Evolutionary conservation across 768 basidiomycete species (phyloP), one percentile per base, ranked within the genome.

Genomic region (Trametes cingulata): DNA sequence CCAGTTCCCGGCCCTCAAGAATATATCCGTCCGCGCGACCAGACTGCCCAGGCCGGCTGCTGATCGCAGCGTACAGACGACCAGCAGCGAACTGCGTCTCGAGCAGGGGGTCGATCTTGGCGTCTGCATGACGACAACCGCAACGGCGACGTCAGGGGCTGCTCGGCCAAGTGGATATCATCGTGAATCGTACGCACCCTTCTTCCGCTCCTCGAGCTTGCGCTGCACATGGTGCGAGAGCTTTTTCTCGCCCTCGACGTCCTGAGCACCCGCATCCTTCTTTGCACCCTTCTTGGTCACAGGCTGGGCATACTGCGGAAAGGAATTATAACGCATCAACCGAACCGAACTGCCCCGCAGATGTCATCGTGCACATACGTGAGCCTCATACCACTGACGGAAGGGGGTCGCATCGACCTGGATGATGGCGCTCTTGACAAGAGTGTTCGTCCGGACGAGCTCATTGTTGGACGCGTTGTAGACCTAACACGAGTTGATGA

Each of bases 381-480:
- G 95, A 40, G 93, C 80, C 80, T 99, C 97, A 74, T 98, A 99
- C 95, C 95, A 98, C 81, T 98, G 95, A 67, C 95, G 87, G 92
- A 98, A 99, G 64, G 97, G 97, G 33, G 96, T 88, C 64, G 97
- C 96, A 80, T 99, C 97, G 72, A 99, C 77, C 76, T 98, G 95
- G 77, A 99, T 92, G 79, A 99, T 90, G 67, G 91, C 91, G 63
- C 89, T 83, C 83, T 96, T 98, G 74, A 99, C 97, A 58, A 99
- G 88, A 56, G 97, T 99, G 82, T 99, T 98, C 71, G 97, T 99
- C 71, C 97, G 93, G 73, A 99, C 96, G 72, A 98, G 87, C 79
- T 99, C 97, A 80, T 99, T 99, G 87, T 98, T 99, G 65, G 97
- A 95, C 46, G 97, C 87, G 76, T 98, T 99, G 86, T 98, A 99